phyloP scores from a whole-genome alignment of 2,329 filamentous ascomycete species.

The Akanthomyces muscarius region DNA sequence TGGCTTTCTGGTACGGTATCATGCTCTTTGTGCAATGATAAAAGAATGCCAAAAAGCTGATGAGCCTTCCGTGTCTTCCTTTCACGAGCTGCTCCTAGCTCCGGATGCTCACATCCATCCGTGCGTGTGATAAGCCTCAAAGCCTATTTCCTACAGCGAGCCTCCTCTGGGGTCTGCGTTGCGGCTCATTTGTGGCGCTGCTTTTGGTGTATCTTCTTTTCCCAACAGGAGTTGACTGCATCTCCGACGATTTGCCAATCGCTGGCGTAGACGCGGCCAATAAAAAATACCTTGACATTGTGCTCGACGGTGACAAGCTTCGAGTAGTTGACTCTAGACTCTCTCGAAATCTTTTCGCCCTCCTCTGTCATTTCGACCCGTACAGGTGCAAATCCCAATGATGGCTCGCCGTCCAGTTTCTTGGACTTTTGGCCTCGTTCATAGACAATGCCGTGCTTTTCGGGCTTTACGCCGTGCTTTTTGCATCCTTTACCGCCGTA shows the following conservation, averaged over 20 bases:
- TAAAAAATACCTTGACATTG: constrained; percentile 54
- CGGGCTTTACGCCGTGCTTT: constrained; percentile 49
- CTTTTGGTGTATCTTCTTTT: constrained; percentile 39
- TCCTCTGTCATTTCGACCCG: constrained; percentile 39
- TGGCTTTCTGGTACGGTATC: neutral
- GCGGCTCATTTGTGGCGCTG: constrained; percentile 20
- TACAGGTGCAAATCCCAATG: constrained; percentile 46
- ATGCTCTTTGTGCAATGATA: neutral
- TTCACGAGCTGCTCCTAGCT: neutral
- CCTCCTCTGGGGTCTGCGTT: neutral
- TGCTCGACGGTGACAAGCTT: constrained; percentile 55
- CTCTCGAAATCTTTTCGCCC: constrained; percentile 42
- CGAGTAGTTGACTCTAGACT: constrained; percentile 56
- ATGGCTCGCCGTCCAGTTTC: constrained; percentile 39
- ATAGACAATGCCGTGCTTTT: constrained; percentile 52
- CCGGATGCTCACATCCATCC: neutral
- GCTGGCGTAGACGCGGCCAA: constrained; percentile 41
- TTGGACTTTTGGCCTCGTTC: constrained; percentile 31
- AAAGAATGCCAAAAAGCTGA: neutral
- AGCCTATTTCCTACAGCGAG: neutral
- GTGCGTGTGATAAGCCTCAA: neutral
- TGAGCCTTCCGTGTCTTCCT: neutral
- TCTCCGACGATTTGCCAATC: constrained; percentile 40
- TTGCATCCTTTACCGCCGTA: constrained; percentile 50
- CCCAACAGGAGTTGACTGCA: constrained; percentile 49